Evolutionary conservation across 2,329 filamentous ascomycete species (phyloP), one percentile per base, ranked within the genome.

Genomic region (Metarhizium robertsii): DNA sequence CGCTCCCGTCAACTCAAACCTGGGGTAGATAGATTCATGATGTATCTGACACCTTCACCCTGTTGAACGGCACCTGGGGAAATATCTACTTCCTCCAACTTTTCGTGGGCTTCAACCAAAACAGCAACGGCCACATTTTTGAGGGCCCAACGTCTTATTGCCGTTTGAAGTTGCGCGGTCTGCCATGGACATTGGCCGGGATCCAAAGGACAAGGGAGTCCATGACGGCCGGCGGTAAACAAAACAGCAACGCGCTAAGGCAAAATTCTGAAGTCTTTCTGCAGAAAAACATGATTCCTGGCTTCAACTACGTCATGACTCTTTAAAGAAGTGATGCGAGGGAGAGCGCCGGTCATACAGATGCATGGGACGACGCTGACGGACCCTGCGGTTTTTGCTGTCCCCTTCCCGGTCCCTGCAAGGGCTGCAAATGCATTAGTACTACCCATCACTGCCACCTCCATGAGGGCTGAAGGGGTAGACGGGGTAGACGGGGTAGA

Each of bases 231-330:
- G 7, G 3, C 34, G 38, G 38, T 16, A 4, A 40, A 40, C 38
- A 40, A 4, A 14, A 11, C 38, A 40, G 38, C 38, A 40, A 40
- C 38, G 13, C 38, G 13, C 38, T 16, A 45, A 45, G 42, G 18
- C 3, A 25, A 20, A 45, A 45, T 48, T 48, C 11, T 18, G n/a
- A 14, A 18, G 45, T 10, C 45, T 30, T 29, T 53, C 4, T 38
- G 29, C 14, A 47, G n/a, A 32, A 16, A 45, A 20, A 10, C 2
- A 18, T 20, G 6, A 16, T 45, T n/a, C 46, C 36, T 54, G 53
- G 18, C 16, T 42, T 43, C 29, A 53, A 42, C 50, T 34, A 53
- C 54, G 54, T 55, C 54, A 55, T 55, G 20, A 40, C n/a, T 40
- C 34, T 49, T n/a, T 2, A 40, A 25, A 30, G 40, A 25, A 32